Evolutionary conservation across 768 basidiomycete species (phyloP).

Genomic region (Galerina marginata): DNA sequence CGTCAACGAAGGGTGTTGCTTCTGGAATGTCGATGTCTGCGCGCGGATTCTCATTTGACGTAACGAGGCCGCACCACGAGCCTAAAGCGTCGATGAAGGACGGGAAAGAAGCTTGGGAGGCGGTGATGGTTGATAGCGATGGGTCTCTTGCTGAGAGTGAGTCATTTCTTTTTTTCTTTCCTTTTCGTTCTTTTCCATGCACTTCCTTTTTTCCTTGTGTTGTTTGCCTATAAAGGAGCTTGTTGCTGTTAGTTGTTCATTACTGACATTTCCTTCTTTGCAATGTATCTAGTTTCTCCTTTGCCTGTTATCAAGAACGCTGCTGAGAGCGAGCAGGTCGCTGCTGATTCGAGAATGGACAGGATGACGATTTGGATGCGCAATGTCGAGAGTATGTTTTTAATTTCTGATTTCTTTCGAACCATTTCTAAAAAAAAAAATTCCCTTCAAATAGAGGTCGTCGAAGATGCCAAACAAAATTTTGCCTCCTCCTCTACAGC

Average conservation of each 20-base stretch:
- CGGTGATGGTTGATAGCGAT: constrained; percentile 15
- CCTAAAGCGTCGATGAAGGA: constrained; percentile 20
- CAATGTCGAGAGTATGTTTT: constrained; percentile 77
- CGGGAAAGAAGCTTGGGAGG: constrained; percentile 30
- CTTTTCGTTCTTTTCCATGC: constrained; percentile 10
- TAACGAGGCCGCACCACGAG: constrained; percentile 28
- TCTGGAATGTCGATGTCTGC: constrained; percentile 49
- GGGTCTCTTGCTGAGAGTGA: constrained; percentile 28
- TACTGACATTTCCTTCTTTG: constrained; percentile 2
- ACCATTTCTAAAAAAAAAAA: not conserved
- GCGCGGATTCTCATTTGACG: constrained; percentile 46
- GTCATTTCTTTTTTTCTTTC: constrained; percentile 15
- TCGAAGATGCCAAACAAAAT: constrained; percentile 79
- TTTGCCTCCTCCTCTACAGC: constrained; percentile 63
- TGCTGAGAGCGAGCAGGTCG: constrained; percentile 54
- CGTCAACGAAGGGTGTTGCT: constrained; percentile 55
- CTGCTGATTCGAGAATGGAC: constrained; percentile 61
- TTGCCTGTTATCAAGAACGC: constrained; percentile 60
- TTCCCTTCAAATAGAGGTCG: constrained; percentile 61
- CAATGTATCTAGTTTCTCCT: constrained; percentile 40
- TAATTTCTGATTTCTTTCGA: not conserved
- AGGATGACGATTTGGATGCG: constrained; percentile 84
- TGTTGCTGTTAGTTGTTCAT: not conserved
- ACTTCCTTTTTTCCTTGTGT: not conserved
- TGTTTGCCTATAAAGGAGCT: not conserved